Evolutionary conservation across 345 rosid genomes (phyloP), one percentile per base, ranked within the genome.

Genomic region (Tarenaya hassleriana): DNA sequence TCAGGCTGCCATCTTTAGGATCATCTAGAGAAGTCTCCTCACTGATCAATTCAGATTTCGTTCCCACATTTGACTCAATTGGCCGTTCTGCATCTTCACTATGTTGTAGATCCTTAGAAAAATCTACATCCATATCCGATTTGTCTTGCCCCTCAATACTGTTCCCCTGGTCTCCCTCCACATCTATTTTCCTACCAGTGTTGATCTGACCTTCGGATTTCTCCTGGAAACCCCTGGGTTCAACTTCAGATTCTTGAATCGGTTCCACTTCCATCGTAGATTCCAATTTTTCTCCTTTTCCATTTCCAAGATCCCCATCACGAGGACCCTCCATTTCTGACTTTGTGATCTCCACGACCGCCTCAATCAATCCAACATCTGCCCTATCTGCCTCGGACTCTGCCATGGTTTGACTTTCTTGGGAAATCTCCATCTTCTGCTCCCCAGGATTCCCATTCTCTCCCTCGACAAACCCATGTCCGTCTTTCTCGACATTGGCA

Each of bases 151-250:
- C 18, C 35, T 17, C 58, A 18, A 13, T 39, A 15, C 1, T 29
- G 16, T 44, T 47, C 35, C 54, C 59, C 29, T 58, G 69, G 14
- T 47, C 20, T 20, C 16, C 62, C 39, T 63, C 68, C 63, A 41
- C 52, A 24, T 64, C 40, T 11, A 62, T 18, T 29, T 54, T 54
- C 42, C 21, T 4, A 16, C 29, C 56, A 39, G 63, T 53, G 65
- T 65, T 42, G 20, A 60, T 51, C 44, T 55, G 47, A 34, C 11
- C 61, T 50, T 56, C 50, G 42, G 47, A 32, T 52, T 43, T 41
- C 54, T 55, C 71, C 58, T 40, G 64, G 12, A 47, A 13, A 56
- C 57, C 69, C 62, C 52, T 57, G 35, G 52, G 21, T 64, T 47
- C 63, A 48, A 13, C 62, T 31, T 55, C 49, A 31, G 67, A 67